These are phyloP conservation scores for Chaetomiaceae sp. DNA, from an alignment of 2,329 filamentous ascomycete genomes.

Conservation along the genomic window DNA sequence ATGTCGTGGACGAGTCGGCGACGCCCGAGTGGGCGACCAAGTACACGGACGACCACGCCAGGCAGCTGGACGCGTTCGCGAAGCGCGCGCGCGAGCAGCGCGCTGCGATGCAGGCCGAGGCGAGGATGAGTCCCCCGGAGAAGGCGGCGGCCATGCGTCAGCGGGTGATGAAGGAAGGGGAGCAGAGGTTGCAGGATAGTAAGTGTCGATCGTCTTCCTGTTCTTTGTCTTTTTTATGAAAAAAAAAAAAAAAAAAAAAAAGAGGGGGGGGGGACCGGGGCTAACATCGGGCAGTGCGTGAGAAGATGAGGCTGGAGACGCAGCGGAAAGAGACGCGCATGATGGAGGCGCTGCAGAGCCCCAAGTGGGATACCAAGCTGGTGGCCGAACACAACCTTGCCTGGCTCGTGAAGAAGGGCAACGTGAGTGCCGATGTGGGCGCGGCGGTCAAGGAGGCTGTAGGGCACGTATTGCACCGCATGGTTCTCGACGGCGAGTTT, in stretches of 20 bases:
- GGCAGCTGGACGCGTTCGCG: slow-evolving; percentile 36
- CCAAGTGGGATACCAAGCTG: slow-evolving; percentile 47
- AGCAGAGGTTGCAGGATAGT: slow-evolving; percentile 46
- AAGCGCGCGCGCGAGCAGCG: slow-evolving; percentile 39
- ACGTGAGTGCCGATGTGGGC: too few species aligned
- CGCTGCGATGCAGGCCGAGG: slow-evolving; percentile 41
- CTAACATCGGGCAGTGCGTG: slow-evolving; percentile 36
- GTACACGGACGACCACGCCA: slow-evolving; percentile 35
- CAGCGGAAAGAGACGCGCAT: slow-evolving; percentile 44
- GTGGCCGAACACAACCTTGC: slow-evolving; percentile 42
- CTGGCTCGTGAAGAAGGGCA: slow-evolving; percentile 39
- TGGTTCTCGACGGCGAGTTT: slow-evolving; percentile 48
- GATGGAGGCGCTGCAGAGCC: slow-evolving; percentile 50
- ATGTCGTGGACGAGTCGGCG: slow-evolving; percentile 43
- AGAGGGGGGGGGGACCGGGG: background rate
- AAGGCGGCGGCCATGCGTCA: slow-evolving; percentile 39
- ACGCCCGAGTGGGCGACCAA: slow-evolving; percentile 53
- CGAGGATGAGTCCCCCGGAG: slow-evolving; percentile 40
- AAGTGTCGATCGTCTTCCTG: slow-evolving; percentile 30
- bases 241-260: too few species aligned
- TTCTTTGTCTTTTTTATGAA: background rate
- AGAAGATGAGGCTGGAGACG: slow-evolving; percentile 35
- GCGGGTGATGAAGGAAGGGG: slow-evolving; percentile 39
- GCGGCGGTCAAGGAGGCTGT: slow-evolving; percentile 38
- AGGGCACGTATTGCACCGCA: slow-evolving; percentile 46